Evolutionary conservation across 176 grass and related monocot genomes (phyloP).

Genomic region (Secale cereale): DNA sequence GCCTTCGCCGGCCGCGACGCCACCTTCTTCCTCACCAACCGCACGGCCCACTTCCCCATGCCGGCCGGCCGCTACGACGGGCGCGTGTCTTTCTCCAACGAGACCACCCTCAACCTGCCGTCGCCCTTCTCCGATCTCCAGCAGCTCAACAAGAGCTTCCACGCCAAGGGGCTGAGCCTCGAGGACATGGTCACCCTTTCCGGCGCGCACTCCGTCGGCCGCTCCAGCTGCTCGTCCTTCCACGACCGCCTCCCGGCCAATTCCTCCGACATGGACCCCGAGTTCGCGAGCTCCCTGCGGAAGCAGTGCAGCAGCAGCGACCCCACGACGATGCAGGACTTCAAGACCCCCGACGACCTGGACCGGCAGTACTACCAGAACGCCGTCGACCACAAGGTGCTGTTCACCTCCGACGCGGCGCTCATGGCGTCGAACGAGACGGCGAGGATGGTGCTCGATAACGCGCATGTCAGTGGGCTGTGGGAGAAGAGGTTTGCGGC

Average conservation of each 20-base stretch:
- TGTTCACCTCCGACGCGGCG: conserved; percentile 46
- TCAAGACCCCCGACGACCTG: conserved; percentile 15
- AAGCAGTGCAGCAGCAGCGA: conserved; percentile 11
- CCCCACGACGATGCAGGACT: conserved; percentile 22
- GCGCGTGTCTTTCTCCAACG: conserved; percentile 4
- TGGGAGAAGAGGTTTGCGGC: conserved; percentile 33
- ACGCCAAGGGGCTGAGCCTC: conserved; percentile 8
- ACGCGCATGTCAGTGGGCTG: neutral
- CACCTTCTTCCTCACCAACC: conserved; percentile 4
- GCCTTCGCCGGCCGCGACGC: conserved; percentile 50
- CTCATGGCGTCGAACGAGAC: conserved; percentile 14
- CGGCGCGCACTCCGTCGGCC: conserved; percentile 51
- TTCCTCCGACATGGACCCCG: conserved; percentile 22
- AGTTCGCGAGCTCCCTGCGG: conserved; percentile 1
- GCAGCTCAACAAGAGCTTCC: conserved; percentile 10
- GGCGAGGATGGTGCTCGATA: neutral
- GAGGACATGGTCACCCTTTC: conserved; percentile 54
- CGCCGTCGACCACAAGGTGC: neutral
- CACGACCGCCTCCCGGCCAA: conserved; percentile 14
- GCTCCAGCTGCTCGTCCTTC: conserved; percentile 59
- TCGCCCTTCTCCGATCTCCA: neutral
- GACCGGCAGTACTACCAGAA: conserved; percentile 53
- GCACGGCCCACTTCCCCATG: neutral
- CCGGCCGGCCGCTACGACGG: conserved; percentile 50
- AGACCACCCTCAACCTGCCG: conserved; percentile 17